Base-by-base conservation (phyloP, 345 rosid species). In the Dipteronia sinensis region DNA sequence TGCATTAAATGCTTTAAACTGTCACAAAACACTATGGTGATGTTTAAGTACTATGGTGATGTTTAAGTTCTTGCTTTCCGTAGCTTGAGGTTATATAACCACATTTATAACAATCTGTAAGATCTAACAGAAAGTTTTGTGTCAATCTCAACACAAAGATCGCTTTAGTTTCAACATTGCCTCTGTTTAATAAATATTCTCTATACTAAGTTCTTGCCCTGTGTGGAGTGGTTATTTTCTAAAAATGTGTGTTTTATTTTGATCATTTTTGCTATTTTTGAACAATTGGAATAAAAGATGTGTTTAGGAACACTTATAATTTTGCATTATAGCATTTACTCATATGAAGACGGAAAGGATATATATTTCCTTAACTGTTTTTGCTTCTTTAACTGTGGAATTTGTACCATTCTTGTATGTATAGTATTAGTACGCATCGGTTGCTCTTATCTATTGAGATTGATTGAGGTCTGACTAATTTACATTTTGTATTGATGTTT, bases 391-490 rank as follows among this genome's bases (percentile, higher is more conserved):
- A 22, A 13, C 73, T 69, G 73, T 23, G 29, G n/a, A 51, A 25
- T 56, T 15, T 46, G 42, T 70, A 29, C 17, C 34, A 19, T 44
- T 0, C 10, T 78, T n/a, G 29, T 46, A 44, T 68, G 15, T 8
- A 49, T 27, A 38, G 65, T 16, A 53, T 11, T 78, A 40, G 29
- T 62, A 20, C 46, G 34, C 12, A 72, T 53, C 23, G 56, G 66
- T 71, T 65, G 51, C 55, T 73, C 27, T 71, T 27, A 23, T 69
- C 38, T 47, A 27, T 72, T 40, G 65, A 73, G 53, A 29, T 53
- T 69, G 49, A 47, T 46, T 56, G 75, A 67, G 78, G 59, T 64
- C 40, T 62, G 69, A 59, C 62, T 59, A 34, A 31, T 46, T 70
- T 74, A 59, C 22, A 8, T 9, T 51, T 69, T 58, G 65, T 34